Percentiles rank a stretch among this genome's conserved stretches.
These are phyloP conservation scores for Adansonia gregorii DNA, from an alignment of 441 rosid species.

Conservation along the genomic window DNA sequence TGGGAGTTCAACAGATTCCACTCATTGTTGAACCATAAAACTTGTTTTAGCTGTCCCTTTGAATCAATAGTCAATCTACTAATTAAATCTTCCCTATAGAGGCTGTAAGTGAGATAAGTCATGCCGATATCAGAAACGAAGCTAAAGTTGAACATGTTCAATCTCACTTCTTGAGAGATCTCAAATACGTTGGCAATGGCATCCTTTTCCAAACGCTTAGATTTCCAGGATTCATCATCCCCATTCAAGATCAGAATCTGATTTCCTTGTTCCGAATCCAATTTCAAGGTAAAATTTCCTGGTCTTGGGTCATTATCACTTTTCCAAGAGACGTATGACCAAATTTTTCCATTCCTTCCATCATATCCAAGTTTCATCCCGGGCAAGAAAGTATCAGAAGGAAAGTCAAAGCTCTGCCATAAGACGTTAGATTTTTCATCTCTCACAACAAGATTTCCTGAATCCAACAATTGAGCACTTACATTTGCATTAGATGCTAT, in stretches of 20 bases:
- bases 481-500: neutral
- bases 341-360: neutral
- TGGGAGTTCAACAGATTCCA: neutral
- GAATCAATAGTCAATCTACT: neutral
- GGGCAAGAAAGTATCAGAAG: conserved; percentile 27
- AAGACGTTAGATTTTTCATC: neutral
- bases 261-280: neutral
- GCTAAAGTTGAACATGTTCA: neutral
- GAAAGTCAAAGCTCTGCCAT: conserved; percentile 36
- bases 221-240: neutral
- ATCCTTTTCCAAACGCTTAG: conserved; percentile 22
- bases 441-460: conserved; percentile 33
- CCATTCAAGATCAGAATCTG: conserved; percentile 1
- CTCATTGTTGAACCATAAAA: neutral
- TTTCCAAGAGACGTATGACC: conserved; percentile 26
- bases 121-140: neutral
- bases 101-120: neutral
- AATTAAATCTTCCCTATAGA: neutral
- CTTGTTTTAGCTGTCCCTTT: neutral
- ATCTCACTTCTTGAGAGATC: neutral
- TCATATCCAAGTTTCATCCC: conserved; percentile 34
- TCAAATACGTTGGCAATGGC: conserved; percentile 15
- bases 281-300: conserved; percentile 13
- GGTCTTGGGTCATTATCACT: conserved; percentile 29
- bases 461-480: conserved; percentile 24